These are phyloP conservation scores for Colletotrichum tropicale DNA, from an alignment of 2,329 filamentous ascomycete species.

Conservation along the genomic window DNA sequence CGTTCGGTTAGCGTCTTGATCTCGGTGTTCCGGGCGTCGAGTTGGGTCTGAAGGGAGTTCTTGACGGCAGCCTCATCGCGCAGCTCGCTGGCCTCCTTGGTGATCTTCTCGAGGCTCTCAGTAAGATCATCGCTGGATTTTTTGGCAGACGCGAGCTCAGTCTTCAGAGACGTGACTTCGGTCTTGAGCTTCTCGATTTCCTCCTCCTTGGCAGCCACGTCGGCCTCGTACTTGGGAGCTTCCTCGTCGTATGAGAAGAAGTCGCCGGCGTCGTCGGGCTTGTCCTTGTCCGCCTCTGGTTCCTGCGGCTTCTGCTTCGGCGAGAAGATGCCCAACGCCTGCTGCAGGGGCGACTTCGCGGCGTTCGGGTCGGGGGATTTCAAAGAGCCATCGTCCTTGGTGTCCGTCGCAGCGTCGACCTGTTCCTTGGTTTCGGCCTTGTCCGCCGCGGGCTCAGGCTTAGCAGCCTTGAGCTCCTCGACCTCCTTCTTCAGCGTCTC, in stretches of 20 bases:
- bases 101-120: conserved; percentile 70
- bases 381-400: conserved; percentile 28
- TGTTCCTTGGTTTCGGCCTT: conserved; percentile 23
- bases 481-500: conserved; percentile 62
- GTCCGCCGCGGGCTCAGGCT: conserved; percentile 32
- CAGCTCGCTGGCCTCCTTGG: conserved; percentile 62
- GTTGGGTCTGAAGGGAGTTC: conserved; percentile 52
- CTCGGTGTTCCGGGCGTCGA: conserved; percentile 52
- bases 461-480: conserved; percentile 44
- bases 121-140: conserved; percentile 73
- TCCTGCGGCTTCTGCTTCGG: conserved; percentile 47
- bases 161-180: conserved; percentile 71
- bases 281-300: conserved; percentile 26
- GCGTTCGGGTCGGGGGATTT: conserved; percentile 29
- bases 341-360: conserved; percentile 50
- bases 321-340: conserved; percentile 55
- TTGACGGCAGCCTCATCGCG: conserved; percentile 43
- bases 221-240: conserved; percentile 78
- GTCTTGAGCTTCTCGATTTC: conserved; percentile 74
- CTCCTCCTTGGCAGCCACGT: conserved; percentile 71
- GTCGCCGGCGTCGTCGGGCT: conserved; percentile 57
- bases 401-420: conserved; percentile 19
- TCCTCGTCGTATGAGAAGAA: conserved; percentile 95
- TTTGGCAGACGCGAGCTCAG: conserved; percentile 72
- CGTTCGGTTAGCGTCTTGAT: conserved; percentile 55